Conservation (phyloP, 345 rosid genomes). For the Clausena lansium region DNA sequence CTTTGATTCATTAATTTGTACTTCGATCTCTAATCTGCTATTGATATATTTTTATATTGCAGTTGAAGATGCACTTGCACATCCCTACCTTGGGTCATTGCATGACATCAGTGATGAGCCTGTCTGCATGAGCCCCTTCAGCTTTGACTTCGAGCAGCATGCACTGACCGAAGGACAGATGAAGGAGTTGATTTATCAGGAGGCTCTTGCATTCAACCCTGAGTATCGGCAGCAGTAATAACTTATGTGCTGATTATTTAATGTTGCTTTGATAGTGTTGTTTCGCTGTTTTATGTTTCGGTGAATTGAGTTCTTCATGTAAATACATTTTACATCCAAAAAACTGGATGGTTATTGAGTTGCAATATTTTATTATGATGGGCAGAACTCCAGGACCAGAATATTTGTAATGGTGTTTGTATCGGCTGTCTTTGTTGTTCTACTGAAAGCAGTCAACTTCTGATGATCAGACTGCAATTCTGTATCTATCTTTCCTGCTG, state of each 20-base stretch:
- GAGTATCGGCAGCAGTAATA: constrained; percentile 45
- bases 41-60: constrained; percentile 4
- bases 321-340: constrained; percentile 35
- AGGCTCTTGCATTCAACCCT: constrained; percentile 84
- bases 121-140: constrained; percentile 63
- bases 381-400: constrained; percentile 25
- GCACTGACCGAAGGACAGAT: constrained; percentile 69
- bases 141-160: constrained; percentile 70
- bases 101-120: constrained; percentile 80
- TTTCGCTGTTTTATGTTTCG: constrained; percentile 15
- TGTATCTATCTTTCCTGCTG: neutral
- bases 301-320: constrained; percentile 29
- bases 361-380: constrained; percentile 23
- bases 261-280: constrained; percentile 20
- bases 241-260: constrained; percentile 2
- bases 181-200: constrained; percentile 77
- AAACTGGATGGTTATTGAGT: constrained; percentile 34
- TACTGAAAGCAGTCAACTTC: neutral
- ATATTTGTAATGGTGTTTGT: constrained; percentile 35
- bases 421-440: constrained; percentile 11
- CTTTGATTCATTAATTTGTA: neutral
- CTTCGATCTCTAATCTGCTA: neutral
- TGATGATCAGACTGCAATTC: neutral
- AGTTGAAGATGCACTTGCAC: constrained; percentile 87
- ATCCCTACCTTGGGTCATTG: constrained; percentile 65